Conservation (phyloP, 2,329 filamentous ascomycete genomes). For the Xenoacremonium recifei region DNA sequence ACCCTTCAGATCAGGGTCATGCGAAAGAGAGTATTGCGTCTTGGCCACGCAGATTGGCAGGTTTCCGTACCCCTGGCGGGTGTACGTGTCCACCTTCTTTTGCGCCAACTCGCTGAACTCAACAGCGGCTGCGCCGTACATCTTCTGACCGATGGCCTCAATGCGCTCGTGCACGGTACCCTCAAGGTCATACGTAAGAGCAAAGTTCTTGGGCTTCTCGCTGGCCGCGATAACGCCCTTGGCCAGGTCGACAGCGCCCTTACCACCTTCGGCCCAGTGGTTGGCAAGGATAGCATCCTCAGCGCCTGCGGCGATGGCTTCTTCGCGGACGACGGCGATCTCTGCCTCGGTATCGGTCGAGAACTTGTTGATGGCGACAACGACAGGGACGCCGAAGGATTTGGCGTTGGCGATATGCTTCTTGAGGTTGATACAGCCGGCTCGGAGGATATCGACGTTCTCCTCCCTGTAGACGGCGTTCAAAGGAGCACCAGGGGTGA, state of each 20-base stretch:
- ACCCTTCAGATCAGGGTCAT: slow-evolving; percentile 91
- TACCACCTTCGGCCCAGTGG: slow-evolving; percentile 95
- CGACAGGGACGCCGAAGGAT: slow-evolving; percentile 85
- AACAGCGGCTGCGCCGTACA: slow-evolving; percentile 90
- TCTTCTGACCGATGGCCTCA: slow-evolving; percentile 82
- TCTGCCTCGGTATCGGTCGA: slow-evolving; percentile 92
- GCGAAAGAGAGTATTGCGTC: slow-evolving; percentile 95
- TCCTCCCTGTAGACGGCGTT: slow-evolving; percentile 87
- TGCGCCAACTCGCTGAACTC: slow-evolving; percentile 93
- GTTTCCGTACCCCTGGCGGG: slow-evolving; percentile 85
- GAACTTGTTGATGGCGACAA: slow-evolving; percentile 97
- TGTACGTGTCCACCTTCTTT: slow-evolving; percentile 95
- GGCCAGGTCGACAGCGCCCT: slow-evolving; percentile 84
- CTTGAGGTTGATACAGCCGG: slow-evolving; percentile 88
- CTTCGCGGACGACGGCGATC: slow-evolving; percentile 83
- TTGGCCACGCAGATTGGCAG: slow-evolving; percentile 96
- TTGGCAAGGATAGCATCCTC: slow-evolving; percentile 92
- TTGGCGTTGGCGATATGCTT: slow-evolving; percentile 94
- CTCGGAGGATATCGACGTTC: slow-evolving; percentile 86
- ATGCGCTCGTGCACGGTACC: slow-evolving; percentile 85
- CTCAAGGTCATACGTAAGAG: slow-evolving; percentile 79
- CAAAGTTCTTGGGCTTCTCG: slow-evolving; percentile 82
- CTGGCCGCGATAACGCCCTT: slow-evolving; percentile 81
- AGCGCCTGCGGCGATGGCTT: slow-evolving; percentile 86
- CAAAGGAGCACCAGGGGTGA: slow-evolving; percentile 82